Evolutionary conservation across 169 alveolate species (phyloP).

Genomic region (Plasmodium falciparum): DNA sequence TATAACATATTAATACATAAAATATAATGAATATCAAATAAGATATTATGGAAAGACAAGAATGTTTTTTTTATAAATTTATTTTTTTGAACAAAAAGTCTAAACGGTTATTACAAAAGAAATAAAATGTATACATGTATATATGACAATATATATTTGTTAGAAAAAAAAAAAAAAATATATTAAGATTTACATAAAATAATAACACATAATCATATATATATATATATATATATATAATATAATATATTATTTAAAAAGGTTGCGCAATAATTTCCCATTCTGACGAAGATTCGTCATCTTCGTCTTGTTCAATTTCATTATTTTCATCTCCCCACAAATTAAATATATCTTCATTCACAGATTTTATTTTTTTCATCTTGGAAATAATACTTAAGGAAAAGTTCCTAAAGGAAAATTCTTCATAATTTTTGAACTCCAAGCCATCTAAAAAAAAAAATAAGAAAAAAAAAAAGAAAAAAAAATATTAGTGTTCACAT

Average conservation of each 20-base stretch:
- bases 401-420: conserved; percentile 44
- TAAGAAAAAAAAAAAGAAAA: conserved; percentile 13
- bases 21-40: no score
- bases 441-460: conserved; percentile 50
- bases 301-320: conserved; percentile 22
- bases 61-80: no score
- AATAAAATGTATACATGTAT: no score
- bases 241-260: conserved; percentile 5
- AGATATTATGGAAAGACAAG: no score
- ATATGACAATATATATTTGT: no score
- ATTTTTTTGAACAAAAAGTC: no score
- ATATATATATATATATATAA: not conserved
- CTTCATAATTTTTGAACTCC: conserved; percentile 45
- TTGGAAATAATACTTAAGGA: conserved; percentile 32
- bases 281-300: conserved; percentile 50
- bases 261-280: conserved; percentile 73
- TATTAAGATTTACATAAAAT: no score
- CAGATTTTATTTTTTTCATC: conserved; percentile 70
- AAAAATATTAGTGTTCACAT: not conserved
- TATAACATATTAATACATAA: no score
- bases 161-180: no score
- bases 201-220: not conserved
- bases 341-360: conserved; percentile 68
- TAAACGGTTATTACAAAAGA: no score
- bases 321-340: conserved; percentile 71